Conservation (phyloP, 2,329 filamentous ascomycete species). For the Apiospora koreana region DNA sequence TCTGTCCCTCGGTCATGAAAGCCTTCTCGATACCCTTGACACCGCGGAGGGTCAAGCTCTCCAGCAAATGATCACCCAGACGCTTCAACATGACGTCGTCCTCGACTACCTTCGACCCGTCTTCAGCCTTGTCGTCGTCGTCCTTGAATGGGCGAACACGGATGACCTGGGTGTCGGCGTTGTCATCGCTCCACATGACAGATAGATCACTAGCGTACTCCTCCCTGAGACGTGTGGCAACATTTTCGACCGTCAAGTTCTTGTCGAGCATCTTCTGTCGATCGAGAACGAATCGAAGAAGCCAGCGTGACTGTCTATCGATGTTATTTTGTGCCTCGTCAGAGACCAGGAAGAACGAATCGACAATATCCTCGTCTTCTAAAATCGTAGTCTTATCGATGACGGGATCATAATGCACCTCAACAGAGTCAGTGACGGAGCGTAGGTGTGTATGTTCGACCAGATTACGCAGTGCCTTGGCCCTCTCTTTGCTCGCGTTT, state of each 20-base stretch:
- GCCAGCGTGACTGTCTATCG: slow-evolving; percentile 87
- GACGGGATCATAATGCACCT: slow-evolving; percentile 97
- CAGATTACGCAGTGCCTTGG: slow-evolving; percentile 81
- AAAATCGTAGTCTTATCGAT: slow-evolving; percentile 83
- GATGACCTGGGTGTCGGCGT: slow-evolving; percentile 92
- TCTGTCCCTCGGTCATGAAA: slow-evolving; percentile 83
- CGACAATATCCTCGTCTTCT: slow-evolving; percentile 89
- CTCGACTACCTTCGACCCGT: slow-evolving; percentile 62
- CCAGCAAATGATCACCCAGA: slow-evolving; percentile 86
- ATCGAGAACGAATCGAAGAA: slow-evolving; percentile 90
- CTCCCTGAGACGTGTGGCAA: slow-evolving; percentile 85
- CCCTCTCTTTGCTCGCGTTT: slow-evolving; percentile 71
- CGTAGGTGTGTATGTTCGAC: slow-evolving; percentile 95
- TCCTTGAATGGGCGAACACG: slow-evolving; percentile 78
- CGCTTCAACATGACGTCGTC: slow-evolving; percentile 93
- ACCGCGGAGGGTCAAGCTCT: slow-evolving; percentile 88
- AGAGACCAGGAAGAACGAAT: slow-evolving; percentile 93
- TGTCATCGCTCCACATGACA: slow-evolving; percentile 97
- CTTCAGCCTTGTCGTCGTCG: slow-evolving; percentile 72
- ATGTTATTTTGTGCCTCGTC: slow-evolving; percentile 66
- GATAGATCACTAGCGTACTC: slow-evolving; percentile 83
- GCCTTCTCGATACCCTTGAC: slow-evolving; percentile 86
- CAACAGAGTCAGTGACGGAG: slow-evolving; percentile 86
- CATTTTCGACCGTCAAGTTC: slow-evolving; percentile 86
- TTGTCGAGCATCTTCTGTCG: slow-evolving; percentile 95